These are phyloP conservation scores for Arthrobotrys musiformis DNA, from an alignment of 2,329 filamentous ascomycete genomes.

Conservation along the genomic window DNA sequence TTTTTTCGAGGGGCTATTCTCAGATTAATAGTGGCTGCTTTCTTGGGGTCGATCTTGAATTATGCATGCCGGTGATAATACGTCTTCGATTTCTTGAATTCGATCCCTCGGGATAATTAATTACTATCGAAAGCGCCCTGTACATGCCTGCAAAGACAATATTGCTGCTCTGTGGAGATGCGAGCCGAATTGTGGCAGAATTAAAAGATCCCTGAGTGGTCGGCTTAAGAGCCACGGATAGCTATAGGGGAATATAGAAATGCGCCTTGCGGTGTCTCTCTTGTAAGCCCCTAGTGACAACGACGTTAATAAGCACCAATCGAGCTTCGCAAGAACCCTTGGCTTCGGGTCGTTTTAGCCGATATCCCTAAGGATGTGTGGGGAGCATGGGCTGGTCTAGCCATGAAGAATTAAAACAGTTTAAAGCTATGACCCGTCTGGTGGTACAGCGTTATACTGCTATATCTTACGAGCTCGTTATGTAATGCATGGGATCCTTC, in stretches of 20 bases:
- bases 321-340: background rate
- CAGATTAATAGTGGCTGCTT: background rate
- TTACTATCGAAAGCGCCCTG: background rate
- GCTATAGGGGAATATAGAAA: background rate
- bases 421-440: too few relatives aligned
- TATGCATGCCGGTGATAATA: too few relatives aligned
- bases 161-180: background rate
- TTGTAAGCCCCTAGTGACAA: background rate
- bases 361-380: constrained; percentile 26
- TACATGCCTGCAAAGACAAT: constrained; percentile 2
- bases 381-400: background rate
- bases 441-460: background rate
- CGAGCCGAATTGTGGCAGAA: constrained; percentile 2
- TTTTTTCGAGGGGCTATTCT: background rate
- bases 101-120: background rate
- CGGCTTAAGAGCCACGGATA: constrained; percentile 23
- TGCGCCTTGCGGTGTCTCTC: background rate
- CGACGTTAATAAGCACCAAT: constrained; percentile 2
- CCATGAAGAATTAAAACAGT: background rate
- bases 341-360: constrained; percentile 38
- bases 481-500: background rate
- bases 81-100: too few relatives aligned
- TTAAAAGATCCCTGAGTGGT: constrained; percentile 3
- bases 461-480: background rate
- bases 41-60: background rate